Percentiles rank a stretch among this genome's conserved stretches.
Conservation (phyloP, 805 yeast genomes). For the Pichia californica region DNA sequence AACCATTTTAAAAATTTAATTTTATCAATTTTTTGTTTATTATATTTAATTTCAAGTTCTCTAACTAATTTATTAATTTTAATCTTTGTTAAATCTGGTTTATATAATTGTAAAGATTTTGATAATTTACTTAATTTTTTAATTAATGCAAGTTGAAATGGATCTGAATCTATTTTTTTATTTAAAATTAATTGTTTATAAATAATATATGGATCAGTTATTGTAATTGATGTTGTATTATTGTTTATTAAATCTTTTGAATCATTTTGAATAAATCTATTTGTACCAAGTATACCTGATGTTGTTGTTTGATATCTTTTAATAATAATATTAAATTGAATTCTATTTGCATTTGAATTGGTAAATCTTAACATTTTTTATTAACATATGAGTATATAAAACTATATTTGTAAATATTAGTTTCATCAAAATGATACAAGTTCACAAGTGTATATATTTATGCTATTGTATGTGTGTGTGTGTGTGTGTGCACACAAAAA, state of each 20-base stretch:
- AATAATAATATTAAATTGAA: background rate
- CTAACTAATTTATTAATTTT: conserved; percentile 35
- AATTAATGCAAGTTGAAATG: conserved; percentile 52
- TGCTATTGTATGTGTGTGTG: too few relatives aligned
- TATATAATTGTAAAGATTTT: conserved; percentile 55
- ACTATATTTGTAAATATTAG: too few relatives aligned
- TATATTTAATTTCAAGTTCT: conserved; percentile 26
- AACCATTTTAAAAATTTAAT: conserved; percentile 23
- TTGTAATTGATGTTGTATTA: background rate
- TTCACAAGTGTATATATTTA: too few relatives aligned
- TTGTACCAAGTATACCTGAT: conserved; percentile 8
- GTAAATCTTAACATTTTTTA: background rate
- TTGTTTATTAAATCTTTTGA: too few relatives aligned
- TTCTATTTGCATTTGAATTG: background rate
- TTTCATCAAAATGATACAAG: too few relatives aligned
- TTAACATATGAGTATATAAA: too few relatives aligned
- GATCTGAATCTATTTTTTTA: conserved; percentile 50
- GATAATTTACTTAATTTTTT: conserved; percentile 58
- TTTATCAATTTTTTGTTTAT: conserved; percentile 13
- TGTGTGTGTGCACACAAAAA: too few relatives aligned
- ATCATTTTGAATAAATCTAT: conserved; percentile 1
- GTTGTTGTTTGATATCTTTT: background rate
- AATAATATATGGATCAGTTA: conserved; percentile 56
- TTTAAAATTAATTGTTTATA: conserved; percentile 47
- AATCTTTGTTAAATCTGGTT: conserved; percentile 44